A percentile compares a stretch with the other conserved stretches of the same genome.
Conservation (phyloP, 371 early-diverging fungal genomes). For the Basidiobolus meristosporus region DNA sequence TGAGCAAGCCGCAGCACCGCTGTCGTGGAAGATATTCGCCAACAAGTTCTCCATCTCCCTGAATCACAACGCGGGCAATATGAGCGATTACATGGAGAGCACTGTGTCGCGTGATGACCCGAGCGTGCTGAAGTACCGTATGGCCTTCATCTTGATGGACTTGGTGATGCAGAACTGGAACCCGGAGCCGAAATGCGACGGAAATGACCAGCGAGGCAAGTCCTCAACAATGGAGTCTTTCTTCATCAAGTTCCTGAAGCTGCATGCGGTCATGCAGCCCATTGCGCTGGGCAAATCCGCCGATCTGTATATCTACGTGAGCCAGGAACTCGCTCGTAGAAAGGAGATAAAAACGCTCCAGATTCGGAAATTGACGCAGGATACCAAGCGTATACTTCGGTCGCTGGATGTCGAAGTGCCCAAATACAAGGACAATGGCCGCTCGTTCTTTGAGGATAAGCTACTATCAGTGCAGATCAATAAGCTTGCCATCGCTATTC, state of each 20-base stretch:
- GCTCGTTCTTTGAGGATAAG: slow-evolving; percentile 31
- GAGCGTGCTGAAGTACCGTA: slow-evolving; percentile 22
- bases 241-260: slow-evolving; percentile 26
- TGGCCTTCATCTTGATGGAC: slow-evolving; percentile 52
- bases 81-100: slow-evolving; percentile 4
- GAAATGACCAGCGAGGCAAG: slow-evolving; percentile 3
- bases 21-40: slow-evolving; percentile 27
- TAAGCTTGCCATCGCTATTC: slow-evolving; percentile 46
- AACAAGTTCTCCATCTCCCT: slow-evolving; percentile 31
- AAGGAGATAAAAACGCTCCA: slow-evolving; percentile 33
- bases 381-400: slow-evolving; percentile 41
- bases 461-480: slow-evolving; percentile 23
- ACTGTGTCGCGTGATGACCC: slow-evolving; percentile 10
- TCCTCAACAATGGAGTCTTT: slow-evolving; percentile 17
- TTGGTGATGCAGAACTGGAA: slow-evolving; percentile 35
- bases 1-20: slow-evolving; percentile 2
- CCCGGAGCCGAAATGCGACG: slow-evolving; percentile 5
- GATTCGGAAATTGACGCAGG: slow-evolving; percentile 32
- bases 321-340: slow-evolving; percentile 32
- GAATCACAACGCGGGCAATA: slow-evolving; percentile 22
- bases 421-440: slow-evolving; percentile 17
- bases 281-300: slow-evolving; percentile 46
- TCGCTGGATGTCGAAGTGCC: slow-evolving; percentile 31
- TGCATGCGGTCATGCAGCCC: slow-evolving; percentile 61
- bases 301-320: slow-evolving; percentile 47